Evolutionary conservation across 768 basidiomycete species (phyloP).

Genomic region (Coprinellus micaceus): DNA sequence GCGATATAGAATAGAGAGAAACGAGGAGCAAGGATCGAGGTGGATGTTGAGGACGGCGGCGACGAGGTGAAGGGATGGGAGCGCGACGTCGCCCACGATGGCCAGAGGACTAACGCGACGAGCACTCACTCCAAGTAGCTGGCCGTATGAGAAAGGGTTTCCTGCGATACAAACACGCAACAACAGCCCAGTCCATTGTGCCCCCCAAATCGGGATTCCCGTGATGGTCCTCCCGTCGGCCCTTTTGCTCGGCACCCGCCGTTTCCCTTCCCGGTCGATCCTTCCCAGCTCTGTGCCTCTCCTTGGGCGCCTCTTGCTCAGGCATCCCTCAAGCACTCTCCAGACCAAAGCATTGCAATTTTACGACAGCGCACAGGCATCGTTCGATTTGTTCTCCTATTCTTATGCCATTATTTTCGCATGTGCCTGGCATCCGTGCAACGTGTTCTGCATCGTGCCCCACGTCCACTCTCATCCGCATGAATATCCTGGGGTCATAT

Average conservation of each 20-base stretch:
- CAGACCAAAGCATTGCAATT: too few relatives aligned
- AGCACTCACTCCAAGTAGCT: not conserved
- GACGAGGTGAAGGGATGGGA: slow-evolving; percentile 7
- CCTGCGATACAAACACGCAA: slow-evolving; percentile 3
- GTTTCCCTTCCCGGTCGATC: too few relatives aligned
- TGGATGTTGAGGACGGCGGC: slow-evolving; percentile 12
- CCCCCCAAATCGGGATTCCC: not conserved
- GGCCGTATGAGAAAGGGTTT: slow-evolving; percentile 5
- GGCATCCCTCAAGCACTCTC: too few relatives aligned
- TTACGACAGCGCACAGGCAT: too few relatives aligned
- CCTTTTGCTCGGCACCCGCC: too few relatives aligned
- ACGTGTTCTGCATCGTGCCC: slow-evolving; percentile 41
- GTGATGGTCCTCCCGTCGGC: not conserved
- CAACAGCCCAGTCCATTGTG: slow-evolving; percentile 11
- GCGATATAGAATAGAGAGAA: slow-evolving; percentile 28
- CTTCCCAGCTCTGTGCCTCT: too few relatives aligned
- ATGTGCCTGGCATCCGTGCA: slow-evolving; percentile 19
- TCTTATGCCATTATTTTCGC: not conserved
- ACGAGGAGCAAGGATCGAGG: slow-evolving; percentile 23
- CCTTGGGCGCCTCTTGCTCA: too few relatives aligned
- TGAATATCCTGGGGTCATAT: slow-evolving; percentile 3
- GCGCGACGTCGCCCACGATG: slow-evolving; percentile 12
- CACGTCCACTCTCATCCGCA: slow-evolving; percentile 9
- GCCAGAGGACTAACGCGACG: slow-evolving; percentile 10
- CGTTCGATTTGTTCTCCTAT: not conserved